phyloP scores from a whole-genome alignment of 495 filamentous ascomycete genomes.

The Amphirosellinia nigrospora region DNA sequence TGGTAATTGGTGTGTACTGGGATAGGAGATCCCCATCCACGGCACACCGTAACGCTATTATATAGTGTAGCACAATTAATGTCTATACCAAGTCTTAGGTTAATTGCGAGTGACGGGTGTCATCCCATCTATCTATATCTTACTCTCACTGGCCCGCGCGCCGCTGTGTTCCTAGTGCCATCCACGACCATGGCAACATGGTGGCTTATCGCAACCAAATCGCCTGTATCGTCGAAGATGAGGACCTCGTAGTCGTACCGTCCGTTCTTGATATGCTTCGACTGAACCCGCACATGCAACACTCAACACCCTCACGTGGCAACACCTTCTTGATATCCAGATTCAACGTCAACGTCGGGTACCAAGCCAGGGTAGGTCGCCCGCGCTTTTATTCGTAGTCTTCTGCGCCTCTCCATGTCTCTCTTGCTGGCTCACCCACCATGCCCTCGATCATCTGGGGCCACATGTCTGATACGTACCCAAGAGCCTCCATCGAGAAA shows the following conservation, averaged over 20 bases:
- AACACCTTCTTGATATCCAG: conserved; percentile 70
- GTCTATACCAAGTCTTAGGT: background rate
- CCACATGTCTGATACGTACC: conserved; percentile 68
- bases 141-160: conserved; percentile 34
- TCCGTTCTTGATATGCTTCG: conserved; percentile 63
- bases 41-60: background rate
- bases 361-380: conserved; percentile 62
- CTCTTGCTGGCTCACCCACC: conserved; percentile 15
- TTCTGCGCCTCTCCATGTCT: background rate
- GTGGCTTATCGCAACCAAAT: conserved; percentile 65
- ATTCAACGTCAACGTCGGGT: conserved; percentile 72
- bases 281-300: conserved; percentile 64
- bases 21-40: background rate
- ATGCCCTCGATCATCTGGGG: conserved; percentile 32
- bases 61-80: background rate
- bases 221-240: conserved; percentile 59
- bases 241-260: conserved; percentile 67
- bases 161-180: conserved; percentile 58
- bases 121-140: conserved; percentile 30
- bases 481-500: conserved; percentile 62
- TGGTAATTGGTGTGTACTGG: background rate
- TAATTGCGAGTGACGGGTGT: no score
- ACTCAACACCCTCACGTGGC: conserved; percentile 64
- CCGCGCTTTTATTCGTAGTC: conserved; percentile 24
- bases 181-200: conserved; percentile 66